Evolutionary conservation across 768 basidiomycete genomes (phyloP).

Genomic region (Mycena rosella): DNA sequence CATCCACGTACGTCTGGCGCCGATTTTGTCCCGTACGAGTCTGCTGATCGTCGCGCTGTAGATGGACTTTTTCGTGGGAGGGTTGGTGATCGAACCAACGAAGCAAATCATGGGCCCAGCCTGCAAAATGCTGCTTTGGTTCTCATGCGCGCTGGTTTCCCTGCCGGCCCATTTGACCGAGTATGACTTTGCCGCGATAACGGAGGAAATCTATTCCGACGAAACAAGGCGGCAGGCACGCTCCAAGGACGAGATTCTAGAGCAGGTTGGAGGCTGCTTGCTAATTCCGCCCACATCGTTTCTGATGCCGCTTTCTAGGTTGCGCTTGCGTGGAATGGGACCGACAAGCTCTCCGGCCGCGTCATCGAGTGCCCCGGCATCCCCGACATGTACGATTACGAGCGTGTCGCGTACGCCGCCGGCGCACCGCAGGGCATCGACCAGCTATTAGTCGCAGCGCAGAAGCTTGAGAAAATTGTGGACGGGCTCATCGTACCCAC

Average conservation of each 20-base stretch:
- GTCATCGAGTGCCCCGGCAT: constrained; percentile 18
- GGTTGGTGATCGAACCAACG: constrained; percentile 14
- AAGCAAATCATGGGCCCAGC: constrained; percentile 24
- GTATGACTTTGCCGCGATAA: constrained; percentile 19
- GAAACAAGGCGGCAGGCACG: constrained; percentile 22
- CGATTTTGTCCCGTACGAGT: neutral
- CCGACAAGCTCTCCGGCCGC: constrained; percentile 15
- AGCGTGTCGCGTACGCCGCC: constrained; percentile 19
- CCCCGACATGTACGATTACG: constrained; percentile 32
- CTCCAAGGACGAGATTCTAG: constrained; percentile 12
- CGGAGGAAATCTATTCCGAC: constrained; percentile 22
- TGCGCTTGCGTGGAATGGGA: constrained; percentile 19
- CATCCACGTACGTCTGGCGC: constrained; percentile 25
- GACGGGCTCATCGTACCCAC: constrained; percentile 21
- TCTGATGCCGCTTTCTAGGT: too few species aligned
- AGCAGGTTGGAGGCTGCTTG: constrained; percentile 14
- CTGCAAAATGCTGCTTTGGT: constrained; percentile 28
- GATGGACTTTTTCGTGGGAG: constrained; percentile 27
- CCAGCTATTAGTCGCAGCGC: neutral
- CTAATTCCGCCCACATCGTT: too few species aligned
- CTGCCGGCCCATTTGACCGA: constrained; percentile 14
- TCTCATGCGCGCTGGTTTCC: neutral
- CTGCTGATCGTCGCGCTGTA: neutral
- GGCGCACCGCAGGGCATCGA: constrained; percentile 2
- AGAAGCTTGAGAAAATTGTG: constrained; percentile 14